Percentiles rank a stretch among this genome's conserved stretches.
Evolutionary conservation across 129 eudicot species (phyloP).

Genomic region (Scalesia atractyloides): DNA sequence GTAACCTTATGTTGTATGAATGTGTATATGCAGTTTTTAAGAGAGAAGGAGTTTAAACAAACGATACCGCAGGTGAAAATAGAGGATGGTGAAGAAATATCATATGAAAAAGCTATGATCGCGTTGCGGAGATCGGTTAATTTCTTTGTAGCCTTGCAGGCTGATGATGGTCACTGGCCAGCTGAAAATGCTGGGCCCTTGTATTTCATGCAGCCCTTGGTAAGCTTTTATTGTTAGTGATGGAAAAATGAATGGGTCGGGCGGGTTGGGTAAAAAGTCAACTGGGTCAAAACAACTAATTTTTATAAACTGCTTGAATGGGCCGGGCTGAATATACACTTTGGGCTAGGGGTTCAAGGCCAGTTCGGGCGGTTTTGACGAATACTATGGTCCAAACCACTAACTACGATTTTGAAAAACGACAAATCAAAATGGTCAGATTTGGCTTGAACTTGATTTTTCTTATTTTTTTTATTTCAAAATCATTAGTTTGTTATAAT

Average conservation of each 20-base stretch:
- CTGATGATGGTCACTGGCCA: constrained; percentile 94
- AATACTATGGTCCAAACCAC: no score
- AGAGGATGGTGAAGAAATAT: constrained; percentile 63
- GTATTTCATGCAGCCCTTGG: constrained; percentile 86
- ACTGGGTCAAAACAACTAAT: neutral
- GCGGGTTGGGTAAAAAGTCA: neutral
- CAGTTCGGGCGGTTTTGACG: no score
- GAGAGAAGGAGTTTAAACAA: constrained; percentile 61
- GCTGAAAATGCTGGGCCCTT: constrained; percentile 84
- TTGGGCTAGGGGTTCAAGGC: no score
- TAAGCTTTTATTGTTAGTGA: constrained; percentile 11
- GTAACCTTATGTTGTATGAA: neutral
- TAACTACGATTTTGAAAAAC: no score
- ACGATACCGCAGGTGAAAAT: constrained; percentile 64
- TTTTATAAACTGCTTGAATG: neutral
- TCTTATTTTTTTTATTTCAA: neutral
- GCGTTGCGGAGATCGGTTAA: constrained; percentile 60
- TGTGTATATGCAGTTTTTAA: constrained; percentile 57
- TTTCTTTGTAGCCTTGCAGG: constrained; percentile 78
- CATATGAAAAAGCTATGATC: constrained; percentile 56
- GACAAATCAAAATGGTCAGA: neutral
- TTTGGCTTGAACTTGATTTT: neutral
- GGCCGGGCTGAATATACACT: neutral
- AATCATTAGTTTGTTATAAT: neutral
- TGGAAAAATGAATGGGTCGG: neutral